These are phyloP conservation scores for Diplodia corticola DNA, from an alignment of 2,329 filamentous ascomycete species.

Conservation along the genomic window DNA sequence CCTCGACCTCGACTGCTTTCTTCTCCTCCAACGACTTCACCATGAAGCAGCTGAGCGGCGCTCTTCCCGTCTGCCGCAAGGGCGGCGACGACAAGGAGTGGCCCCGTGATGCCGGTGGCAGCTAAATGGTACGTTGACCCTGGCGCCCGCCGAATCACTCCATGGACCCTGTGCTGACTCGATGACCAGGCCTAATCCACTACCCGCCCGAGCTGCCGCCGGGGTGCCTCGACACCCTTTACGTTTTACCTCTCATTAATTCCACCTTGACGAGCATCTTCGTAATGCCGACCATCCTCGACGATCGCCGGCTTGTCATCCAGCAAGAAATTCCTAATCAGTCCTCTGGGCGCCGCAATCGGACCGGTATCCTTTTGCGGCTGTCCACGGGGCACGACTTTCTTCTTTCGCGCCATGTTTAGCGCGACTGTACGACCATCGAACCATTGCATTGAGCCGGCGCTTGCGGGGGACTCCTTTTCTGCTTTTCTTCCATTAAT, in stretches of 20 bases:
- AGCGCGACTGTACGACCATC: slow-evolving; percentile 13
- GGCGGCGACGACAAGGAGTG: slow-evolving; percentile 19
- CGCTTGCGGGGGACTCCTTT: slow-evolving; percentile 8
- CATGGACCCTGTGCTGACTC: background rate
- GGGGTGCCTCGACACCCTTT: slow-evolving; percentile 14
- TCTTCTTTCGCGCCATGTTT: slow-evolving; percentile 8
- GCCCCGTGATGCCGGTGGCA: slow-evolving; percentile 17
- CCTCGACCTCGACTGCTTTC: background rate
- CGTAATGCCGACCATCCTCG: slow-evolving; percentile 7
- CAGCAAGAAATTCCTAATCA: slow-evolving; percentile 7
- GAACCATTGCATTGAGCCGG: slow-evolving; percentile 6
- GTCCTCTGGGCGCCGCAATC: background rate
- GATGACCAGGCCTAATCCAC: slow-evolving; percentile 5
- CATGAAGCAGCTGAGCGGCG: slow-evolving; percentile 11
- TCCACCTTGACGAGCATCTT: slow-evolving; percentile 1
- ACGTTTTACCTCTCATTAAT: slow-evolving; percentile 20
- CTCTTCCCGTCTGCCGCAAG: slow-evolving; percentile 6
- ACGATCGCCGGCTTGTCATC: background rate
- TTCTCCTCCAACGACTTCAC: background rate
- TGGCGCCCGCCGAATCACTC: background rate
- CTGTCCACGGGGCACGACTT: slow-evolving; percentile 18
- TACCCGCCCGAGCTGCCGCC: slow-evolving; percentile 6
- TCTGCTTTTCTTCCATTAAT: background rate
- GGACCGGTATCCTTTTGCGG: slow-evolving; percentile 4
- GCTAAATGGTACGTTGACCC: slow-evolving; percentile 2